Evolutionary conservation across 2,329 filamentous ascomycete species (phyloP).

Genomic region (Chaetomiaceae sp.): DNA sequence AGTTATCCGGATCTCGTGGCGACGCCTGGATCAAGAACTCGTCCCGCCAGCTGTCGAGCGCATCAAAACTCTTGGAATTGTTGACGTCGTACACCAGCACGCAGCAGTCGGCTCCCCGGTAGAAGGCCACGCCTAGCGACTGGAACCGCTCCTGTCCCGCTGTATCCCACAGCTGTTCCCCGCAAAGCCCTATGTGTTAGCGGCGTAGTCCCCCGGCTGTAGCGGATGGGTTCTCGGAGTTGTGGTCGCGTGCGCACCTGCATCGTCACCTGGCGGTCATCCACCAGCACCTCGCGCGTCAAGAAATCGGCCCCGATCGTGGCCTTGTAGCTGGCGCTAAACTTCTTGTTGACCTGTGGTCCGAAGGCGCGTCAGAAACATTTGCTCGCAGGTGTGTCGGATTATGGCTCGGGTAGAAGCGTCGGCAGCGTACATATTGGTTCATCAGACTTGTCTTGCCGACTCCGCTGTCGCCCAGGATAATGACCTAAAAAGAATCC

Average conservation of each 20-base stretch:
- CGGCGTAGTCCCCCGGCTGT: neutral
- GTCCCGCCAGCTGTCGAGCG: slow-evolving; percentile 95
- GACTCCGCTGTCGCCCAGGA: slow-evolving; percentile 96
- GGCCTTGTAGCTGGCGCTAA: slow-evolving; percentile 98
- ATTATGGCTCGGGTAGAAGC: slow-evolving; percentile 4
- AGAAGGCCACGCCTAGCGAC: slow-evolving; percentile 94
- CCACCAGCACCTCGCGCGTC: slow-evolving; percentile 94
- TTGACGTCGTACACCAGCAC: slow-evolving; percentile 98
- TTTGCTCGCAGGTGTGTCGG: neutral
- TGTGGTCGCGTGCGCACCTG: slow-evolving; percentile 42
- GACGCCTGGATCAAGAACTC: slow-evolving; percentile 98
- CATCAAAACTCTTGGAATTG: slow-evolving; percentile 98
- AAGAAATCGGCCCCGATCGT: slow-evolving; percentile 98
- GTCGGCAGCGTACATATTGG: slow-evolving; percentile 80
- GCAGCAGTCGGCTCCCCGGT: slow-evolving; percentile 95
- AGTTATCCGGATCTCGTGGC: slow-evolving; percentile 92
- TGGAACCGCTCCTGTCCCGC: slow-evolving; percentile 97
- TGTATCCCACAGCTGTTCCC: slow-evolving; percentile 84
- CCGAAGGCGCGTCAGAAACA: slow-evolving; percentile 8
- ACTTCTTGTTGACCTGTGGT: slow-evolving; percentile 98
- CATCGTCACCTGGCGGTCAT: slow-evolving; percentile 97
- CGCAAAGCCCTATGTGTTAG: slow-evolving; percentile 12
- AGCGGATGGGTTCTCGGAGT: neutral
- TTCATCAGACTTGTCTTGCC: slow-evolving; percentile 99
- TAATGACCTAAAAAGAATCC: slow-evolving; percentile 82